Conservation (phyloP, 2,329 filamentous ascomycete genomes). For the Nakataea oryzae region DNA sequence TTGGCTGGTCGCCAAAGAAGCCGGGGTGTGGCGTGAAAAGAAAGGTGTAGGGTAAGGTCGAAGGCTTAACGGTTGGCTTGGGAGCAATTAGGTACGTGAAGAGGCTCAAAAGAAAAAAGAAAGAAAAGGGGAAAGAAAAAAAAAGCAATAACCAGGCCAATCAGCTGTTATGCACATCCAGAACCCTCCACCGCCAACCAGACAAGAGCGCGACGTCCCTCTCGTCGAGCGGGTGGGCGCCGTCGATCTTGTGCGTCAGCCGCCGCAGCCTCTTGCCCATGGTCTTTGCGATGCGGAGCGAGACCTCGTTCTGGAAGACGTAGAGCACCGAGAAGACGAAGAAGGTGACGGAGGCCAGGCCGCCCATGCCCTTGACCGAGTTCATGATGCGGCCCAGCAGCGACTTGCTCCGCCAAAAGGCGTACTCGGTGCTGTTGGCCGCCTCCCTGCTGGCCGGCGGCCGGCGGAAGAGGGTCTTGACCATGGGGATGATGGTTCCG, state of each 20-base stretch:
- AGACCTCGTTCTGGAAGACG: conserved; percentile 49
- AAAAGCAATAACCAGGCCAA: no score
- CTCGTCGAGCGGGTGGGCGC: conserved; percentile 31
- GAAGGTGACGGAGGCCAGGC: conserved; percentile 38
- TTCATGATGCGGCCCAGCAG: conserved; percentile 38
- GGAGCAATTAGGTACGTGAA: no score
- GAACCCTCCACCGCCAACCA: conserved; percentile 47
- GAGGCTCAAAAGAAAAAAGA: no score
- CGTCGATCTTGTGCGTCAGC: conserved; percentile 35
- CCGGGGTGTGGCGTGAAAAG: no score
- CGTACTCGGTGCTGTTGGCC: conserved; percentile 46
- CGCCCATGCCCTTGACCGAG: conserved; percentile 30
- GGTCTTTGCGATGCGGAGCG: conserved; percentile 41
- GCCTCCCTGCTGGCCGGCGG: conserved; percentile 24
- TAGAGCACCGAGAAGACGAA: conserved; percentile 47
- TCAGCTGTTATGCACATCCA: conserved; percentile 13
- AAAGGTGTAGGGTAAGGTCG: no score
- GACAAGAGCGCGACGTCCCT: conserved; percentile 37
- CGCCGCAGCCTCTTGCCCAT: conserved; percentile 37
- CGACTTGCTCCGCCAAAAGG: conserved; percentile 38
- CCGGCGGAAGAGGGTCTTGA: conserved; percentile 40
- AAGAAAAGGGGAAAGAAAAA: no score
- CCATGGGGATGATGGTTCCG: conserved; percentile 38
- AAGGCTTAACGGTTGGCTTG: no score
- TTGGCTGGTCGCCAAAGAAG: no score